Evolutionary conservation across 129 eudicot species (phyloP), one percentile per base, ranked within the genome.

Genomic region (Calendula officinalis): DNA sequence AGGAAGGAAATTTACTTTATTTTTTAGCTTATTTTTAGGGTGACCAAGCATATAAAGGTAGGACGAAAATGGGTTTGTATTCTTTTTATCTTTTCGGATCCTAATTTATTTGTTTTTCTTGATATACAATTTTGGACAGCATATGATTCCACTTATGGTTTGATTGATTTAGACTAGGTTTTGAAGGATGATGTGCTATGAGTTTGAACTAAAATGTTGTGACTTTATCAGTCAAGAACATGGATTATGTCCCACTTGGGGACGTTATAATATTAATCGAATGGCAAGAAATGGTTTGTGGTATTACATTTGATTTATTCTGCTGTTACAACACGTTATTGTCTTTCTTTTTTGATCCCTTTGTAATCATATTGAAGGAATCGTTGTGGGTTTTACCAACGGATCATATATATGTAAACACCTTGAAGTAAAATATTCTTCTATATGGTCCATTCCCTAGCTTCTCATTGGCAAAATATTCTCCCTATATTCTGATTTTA

Each of bases 401-500:
- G 60, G 71, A 56, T 72, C 56, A 61, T 8, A 73, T 72, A 64
- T 22, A 22, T 0, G 30, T 22, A 22, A 22, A 58, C 39, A 50
- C 58, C 15, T 69, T 70, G 77, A 11, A 75, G 77, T 22, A 22
- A 22, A 22, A 22, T 22, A 22, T 22, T 22, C 30, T 22, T 67
- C 71, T 68, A 61, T 65, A 49, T 64, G 61, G 73, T 56, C 79
- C 82, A 63, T 56, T 68, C 50, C 44, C n/a, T 73, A 78, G 57
- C 63, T 73, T 67, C 63, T 78, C 8, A 22, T 12, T 44, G 54
- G 51, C 64, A 57, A 33, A 48, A 49, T 64, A 62, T 69, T 75
- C 75, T 56, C 78, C 76, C 64, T 74, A 79, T 79, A 77, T 77
- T 72, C 78, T 71, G 36, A 52, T 44, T 32, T 44, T 69, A 64